These are phyloP conservation scores for Baorangia bicolor DNA, from an alignment of 768 basidiomycete species.

Conservation along the genomic window DNA sequence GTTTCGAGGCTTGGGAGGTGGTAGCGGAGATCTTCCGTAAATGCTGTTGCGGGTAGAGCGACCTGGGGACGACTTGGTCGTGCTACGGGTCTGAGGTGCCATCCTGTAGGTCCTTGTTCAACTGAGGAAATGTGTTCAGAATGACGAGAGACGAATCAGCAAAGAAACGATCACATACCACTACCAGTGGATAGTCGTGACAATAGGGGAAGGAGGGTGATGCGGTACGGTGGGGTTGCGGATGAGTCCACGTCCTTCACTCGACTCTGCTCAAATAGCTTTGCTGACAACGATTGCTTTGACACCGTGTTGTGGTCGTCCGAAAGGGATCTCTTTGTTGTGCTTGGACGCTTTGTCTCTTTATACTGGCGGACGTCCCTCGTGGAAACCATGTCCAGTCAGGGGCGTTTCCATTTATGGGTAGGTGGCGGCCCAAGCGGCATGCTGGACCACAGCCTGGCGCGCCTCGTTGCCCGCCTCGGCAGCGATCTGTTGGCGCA, in stretches of 20 bases:
- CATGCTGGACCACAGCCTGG: conserved; percentile 13
- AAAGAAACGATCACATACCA: conserved; percentile 1
- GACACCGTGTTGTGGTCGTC: conserved; percentile 3
- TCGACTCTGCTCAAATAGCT: conserved; percentile 25
- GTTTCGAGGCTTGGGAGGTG: conserved; percentile 8
- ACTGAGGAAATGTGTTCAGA: background rate
- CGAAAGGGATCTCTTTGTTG: conserved; percentile 14
- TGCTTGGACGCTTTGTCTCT: conserved; percentile 19
- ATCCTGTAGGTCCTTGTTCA: conserved; percentile 10
- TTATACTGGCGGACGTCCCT: conserved; percentile 17
- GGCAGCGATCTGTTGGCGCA: background rate
- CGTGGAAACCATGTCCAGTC: conserved; percentile 15
- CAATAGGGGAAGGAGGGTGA: background rate
- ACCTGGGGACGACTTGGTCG: conserved; percentile 14
- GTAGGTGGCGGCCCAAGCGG: conserved; percentile 12
- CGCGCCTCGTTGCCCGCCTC: background rate
- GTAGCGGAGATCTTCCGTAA: conserved; percentile 13
- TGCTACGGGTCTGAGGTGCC: conserved; percentile 28
- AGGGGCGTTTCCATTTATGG: conserved; percentile 27
- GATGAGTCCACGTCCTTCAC: background rate
- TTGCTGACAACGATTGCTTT: conserved; percentile 16
- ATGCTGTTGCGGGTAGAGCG: conserved; percentile 25
- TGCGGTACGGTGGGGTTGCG: background rate
- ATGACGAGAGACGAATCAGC: background rate
- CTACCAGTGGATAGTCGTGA: background rate